Evolutionary conservation across 2,329 filamentous ascomycete genomes (phyloP).

Genomic region (Alternaria solani): DNA sequence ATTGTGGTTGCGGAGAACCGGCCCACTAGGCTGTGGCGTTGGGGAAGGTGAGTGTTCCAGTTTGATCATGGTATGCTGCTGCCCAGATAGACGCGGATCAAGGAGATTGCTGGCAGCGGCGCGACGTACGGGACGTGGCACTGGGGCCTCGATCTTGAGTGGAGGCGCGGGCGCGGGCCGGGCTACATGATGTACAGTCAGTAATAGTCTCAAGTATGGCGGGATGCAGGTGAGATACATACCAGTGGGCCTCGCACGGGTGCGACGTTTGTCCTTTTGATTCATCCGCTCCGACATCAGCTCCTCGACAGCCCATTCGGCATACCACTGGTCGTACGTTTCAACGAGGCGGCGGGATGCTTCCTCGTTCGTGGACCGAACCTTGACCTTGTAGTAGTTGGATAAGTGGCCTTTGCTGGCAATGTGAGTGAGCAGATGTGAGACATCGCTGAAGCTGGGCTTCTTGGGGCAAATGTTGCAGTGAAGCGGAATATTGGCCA

Average conservation of each 20-base stretch:
- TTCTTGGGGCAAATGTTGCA: constrained; percentile 85
- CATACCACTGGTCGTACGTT: constrained; percentile 81
- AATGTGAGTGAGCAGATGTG: constrained; percentile 90
- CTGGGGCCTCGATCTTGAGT: constrained; percentile 36
- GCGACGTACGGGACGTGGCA: constrained; percentile 36
- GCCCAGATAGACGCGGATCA: constrained; percentile 50
- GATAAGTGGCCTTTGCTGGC: constrained; percentile 92
- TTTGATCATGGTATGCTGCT: constrained; percentile 48
- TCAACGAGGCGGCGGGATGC: constrained; percentile 69
- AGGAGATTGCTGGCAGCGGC: constrained; percentile 37
- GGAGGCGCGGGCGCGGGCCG: constrained; percentile 30
- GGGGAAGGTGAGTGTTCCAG: constrained; percentile 44
- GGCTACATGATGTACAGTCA: constrained; percentile 35
- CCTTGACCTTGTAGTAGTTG: constrained; percentile 80
- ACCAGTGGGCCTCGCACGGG: constrained; percentile 48
- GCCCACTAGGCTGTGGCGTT: constrained; percentile 35
- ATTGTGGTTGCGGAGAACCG: constrained; percentile 40
- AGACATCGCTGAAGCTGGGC: constrained; percentile 86
- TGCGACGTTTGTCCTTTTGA: constrained; percentile 75
- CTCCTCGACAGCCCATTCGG: constrained; percentile 71
- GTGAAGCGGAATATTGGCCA: constrained; percentile 68
- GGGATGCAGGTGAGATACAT: constrained; percentile 22
- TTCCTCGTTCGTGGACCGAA: constrained; percentile 73
- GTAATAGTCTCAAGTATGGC: constrained; percentile 12
- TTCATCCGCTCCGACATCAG: constrained; percentile 80